phyloP scores from a whole-genome alignment of 1,284 basidiomycete genomes.

The Fomitopsis pinicola region DNA sequence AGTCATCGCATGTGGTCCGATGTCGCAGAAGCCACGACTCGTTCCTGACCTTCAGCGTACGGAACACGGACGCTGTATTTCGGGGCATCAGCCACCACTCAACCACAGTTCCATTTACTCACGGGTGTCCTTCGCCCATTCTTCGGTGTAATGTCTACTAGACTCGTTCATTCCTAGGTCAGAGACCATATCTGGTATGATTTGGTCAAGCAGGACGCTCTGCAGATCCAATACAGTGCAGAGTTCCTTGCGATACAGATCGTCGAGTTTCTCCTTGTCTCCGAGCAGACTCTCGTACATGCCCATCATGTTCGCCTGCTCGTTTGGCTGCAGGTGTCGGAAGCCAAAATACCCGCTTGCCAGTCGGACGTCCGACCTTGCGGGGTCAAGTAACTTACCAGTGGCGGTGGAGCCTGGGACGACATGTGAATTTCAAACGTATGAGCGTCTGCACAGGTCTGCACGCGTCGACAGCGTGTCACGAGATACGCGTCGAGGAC shows the following conservation, averaged over 20 bases:
- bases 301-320: background rate
- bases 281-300: background rate
- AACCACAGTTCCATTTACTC: constrained; percentile 21
- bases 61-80: constrained; percentile 56
- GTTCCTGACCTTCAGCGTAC: constrained; percentile 52
- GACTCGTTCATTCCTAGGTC: background rate
- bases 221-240: background rate
- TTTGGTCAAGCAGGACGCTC: background rate
- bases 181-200: background rate
- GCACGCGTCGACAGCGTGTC: background rate
- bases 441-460: background rate
- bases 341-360: background rate
- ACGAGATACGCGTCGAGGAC: background rate
- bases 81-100: constrained; percentile 38
- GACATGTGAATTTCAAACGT: background rate
- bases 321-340: background rate
- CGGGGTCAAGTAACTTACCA: background rate
- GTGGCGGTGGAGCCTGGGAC: background rate
- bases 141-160: background rate
- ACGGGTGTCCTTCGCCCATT: constrained; percentile 40
- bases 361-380: background rate
- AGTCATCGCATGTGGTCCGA: background rate
- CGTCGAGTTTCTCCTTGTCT: background rate
- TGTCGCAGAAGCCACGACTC: no score
- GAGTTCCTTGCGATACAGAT: background rate